These are phyloP conservation scores for Melanogaster broomeanus DNA, from an alignment of 768 basidiomycete genomes.

Conservation along the genomic window DNA sequence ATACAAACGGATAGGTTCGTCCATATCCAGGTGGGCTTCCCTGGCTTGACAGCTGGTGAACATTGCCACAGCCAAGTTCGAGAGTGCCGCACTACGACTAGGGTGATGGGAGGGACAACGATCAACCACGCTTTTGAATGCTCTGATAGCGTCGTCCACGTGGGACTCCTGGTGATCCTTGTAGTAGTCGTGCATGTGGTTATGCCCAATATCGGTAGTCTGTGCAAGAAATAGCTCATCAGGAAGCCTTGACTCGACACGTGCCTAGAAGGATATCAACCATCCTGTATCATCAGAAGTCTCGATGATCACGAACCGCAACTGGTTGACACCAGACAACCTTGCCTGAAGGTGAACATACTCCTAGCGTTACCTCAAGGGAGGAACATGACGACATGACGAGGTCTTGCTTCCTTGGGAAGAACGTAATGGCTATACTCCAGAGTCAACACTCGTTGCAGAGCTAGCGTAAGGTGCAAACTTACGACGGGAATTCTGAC, in stretches of 20 bases:
- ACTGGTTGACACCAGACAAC: not conserved
- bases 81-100: constrained; percentile 1
- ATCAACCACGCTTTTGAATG: constrained; percentile 5
- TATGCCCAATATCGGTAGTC: constrained; percentile 2
- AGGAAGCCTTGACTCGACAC: not conserved
- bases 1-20: not conserved
- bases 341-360: not conserved
- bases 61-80: constrained; percentile 7
- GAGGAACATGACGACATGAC: not conserved
- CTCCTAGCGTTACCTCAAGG: not conserved
- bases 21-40: not conserved
- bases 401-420: not conserved
- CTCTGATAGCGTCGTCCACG: not conserved
- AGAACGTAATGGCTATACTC: not conserved
- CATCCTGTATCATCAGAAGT: too few species aligned
- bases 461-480: not conserved
- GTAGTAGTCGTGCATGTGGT: not conserved
- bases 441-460: not conserved
- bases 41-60: not conserved
- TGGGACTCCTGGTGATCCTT: not conserved
- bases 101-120: not conserved
- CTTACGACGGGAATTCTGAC: not conserved
- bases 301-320: not conserved
- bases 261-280: not conserved
- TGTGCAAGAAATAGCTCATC: not conserved